Conservation (phyloP, 768 basidiomycete genomes). For the Auricularia cornea region DNA sequence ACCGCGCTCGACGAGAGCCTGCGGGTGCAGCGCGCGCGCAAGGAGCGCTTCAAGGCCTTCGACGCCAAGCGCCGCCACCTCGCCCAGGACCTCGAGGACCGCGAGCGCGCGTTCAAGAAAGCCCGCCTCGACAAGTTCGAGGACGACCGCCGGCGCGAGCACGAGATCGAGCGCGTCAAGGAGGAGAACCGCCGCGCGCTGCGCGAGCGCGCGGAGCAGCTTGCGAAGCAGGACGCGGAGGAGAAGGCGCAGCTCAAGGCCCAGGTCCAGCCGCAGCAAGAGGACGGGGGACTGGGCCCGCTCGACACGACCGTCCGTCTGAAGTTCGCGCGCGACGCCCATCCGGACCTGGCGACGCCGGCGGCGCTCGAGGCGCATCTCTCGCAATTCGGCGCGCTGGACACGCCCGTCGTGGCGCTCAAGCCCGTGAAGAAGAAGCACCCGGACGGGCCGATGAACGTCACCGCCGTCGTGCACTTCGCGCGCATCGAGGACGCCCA, state of each 20-base stretch:
- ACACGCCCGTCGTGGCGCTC: conserved; percentile 63
- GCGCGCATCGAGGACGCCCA: conserved; percentile 69
- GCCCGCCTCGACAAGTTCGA: conserved; percentile 48
- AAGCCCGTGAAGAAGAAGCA: conserved; percentile 54
- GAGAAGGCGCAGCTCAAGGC: conserved; percentile 14
- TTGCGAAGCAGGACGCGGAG: conserved; percentile 38
- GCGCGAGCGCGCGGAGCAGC: conserved; percentile 55
- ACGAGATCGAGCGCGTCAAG: conserved; percentile 64
- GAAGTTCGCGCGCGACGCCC: conserved; percentile 53
- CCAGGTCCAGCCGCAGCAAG: conserved; percentile 4
- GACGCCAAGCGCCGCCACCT: conserved; percentile 67
- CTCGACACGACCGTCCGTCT: conserved; percentile 70
- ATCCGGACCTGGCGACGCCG: conserved; percentile 48
- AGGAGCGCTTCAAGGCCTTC: conserved; percentile 59
- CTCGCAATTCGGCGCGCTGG: conserved; percentile 51
- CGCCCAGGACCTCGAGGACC: conserved; percentile 69
- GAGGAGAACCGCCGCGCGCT: conserved; percentile 62
- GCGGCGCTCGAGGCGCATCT: conserved; percentile 44
- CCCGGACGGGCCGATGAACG: conserved; percentile 43
- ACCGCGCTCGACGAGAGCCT: conserved; percentile 73
- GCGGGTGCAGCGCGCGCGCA: conserved; percentile 59
- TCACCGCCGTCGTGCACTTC: conserved; percentile 68
- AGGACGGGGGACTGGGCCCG: conserved; percentile 34
- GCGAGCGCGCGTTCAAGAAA: conserved; percentile 72
- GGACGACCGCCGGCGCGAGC: conserved; percentile 43